Base-by-base conservation (phyloP, 805 yeast genomes). In the Candida ipomoeae region DNA sequence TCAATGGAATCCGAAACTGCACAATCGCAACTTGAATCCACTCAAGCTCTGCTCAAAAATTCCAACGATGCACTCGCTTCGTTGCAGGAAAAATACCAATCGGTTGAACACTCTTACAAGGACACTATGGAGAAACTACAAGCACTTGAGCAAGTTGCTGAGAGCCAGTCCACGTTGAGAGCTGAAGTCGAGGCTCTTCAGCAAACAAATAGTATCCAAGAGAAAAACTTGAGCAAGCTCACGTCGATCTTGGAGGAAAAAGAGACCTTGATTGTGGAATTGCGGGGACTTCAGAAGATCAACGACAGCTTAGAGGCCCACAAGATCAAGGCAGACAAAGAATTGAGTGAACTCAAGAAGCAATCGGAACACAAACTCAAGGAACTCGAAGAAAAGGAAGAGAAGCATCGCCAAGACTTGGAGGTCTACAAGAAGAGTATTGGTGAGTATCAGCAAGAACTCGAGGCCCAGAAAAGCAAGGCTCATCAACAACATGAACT, bases 221-320 rank as follows among this genome's bases (percentile, higher is more conserved):
- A 44, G 17, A 44, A 44, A 14, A 44, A 44, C 33, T 35, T 44
- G 40, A 7, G 11, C 39, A 44, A 44, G 26, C 46, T 44, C 23
- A 44, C 46, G 7, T 35, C 40, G 8, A 44, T 44, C 46, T 35
- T 44, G 23, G 46, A 44, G 46, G 46, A 44, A 15, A 44, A 44
- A 21, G 46, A 44, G 36, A 44, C 32, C 7, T 23, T 36, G 40
- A 35, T 44, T 13, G 46, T 44, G 32, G 46, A 44, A 14, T 23
- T 44, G 40, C 32, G 46, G 14, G 46, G 46, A 13, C 33, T 44
- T 14, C 46, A 35, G 14, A 35, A 34, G 14, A 35, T 23, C 40
- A 35, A 44, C 31, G 46, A 44, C 13, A 34, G 33, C 23, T 35
- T 44, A 13, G 46, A 44, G 35, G 46, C 40, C 3, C 40, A 35